Evolutionary conservation across 306 rosid species (phyloP).

Genomic region (Psophocarpus tetragonolobus): DNA sequence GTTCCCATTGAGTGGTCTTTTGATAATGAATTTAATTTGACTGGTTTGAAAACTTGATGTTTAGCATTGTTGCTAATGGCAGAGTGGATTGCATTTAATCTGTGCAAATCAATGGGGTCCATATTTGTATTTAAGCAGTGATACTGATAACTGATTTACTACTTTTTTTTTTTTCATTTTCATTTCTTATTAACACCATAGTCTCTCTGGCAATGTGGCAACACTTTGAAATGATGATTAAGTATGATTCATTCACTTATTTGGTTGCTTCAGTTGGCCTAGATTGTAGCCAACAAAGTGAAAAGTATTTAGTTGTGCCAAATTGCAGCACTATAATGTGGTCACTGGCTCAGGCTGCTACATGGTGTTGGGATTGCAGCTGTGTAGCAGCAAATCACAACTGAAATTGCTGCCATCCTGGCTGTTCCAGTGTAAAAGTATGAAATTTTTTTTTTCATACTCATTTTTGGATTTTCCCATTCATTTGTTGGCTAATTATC

Average conservation of each 20-base stretch:
- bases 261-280: background rate
- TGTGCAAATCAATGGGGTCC: background rate
- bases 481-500: background rate
- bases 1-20: background rate
- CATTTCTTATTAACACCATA: background rate
- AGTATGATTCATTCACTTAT: background rate
- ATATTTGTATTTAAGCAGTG: background rate
- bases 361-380: background rate
- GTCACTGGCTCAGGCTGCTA: background rate
- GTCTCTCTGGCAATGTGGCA: background rate
- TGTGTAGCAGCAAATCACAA: background rate
- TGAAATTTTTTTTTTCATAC: background rate
- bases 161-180: background rate
- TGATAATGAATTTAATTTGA: background rate
- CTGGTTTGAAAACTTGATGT: background rate
- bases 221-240: slow-evolving; percentile 4
- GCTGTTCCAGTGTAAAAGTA: background rate
- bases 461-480: background rate
- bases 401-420: background rate
- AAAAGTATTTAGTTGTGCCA: background rate
- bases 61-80: background rate
- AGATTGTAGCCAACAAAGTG: background rate
- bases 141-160: background rate
- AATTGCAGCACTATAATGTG: background rate
- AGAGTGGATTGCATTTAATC: background rate